phyloP scores from a whole-genome alignment of 176 grass and related monocot genomes.

The Oryza punctata region DNA sequence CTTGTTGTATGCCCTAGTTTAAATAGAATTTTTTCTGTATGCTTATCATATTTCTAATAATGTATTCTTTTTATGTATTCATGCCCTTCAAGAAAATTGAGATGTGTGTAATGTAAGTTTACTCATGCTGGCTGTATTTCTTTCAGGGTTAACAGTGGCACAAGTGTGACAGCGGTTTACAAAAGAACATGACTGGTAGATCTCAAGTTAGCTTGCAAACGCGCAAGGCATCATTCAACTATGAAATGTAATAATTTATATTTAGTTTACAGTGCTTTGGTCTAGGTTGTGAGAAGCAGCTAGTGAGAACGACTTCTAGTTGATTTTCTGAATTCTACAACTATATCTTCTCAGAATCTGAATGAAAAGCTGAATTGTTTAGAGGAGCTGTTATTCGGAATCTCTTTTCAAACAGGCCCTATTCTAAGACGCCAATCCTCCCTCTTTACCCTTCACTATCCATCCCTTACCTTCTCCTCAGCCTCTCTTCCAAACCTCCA shows the following conservation, averaged over 20 bases:
- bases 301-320: no score
- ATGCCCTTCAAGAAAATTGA: constrained; percentile 4
- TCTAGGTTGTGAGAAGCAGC: no score
- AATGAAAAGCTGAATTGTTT: no score
- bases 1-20: background rate
- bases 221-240: constrained; percentile 6
- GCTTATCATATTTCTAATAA: background rate
- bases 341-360: no score
- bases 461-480: constrained; percentile 30
- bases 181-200: background rate
- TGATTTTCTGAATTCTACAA: no score
- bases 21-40: background rate
- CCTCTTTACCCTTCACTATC: constrained; percentile 24
- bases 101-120: background rate
- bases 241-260: background rate
- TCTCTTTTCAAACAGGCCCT: no score
- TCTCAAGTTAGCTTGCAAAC: background rate
- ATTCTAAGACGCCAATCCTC: no score
- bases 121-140: constrained; percentile 4
- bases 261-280: constrained; percentile 5
- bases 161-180: constrained; percentile 3
- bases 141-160: constrained; percentile 27
- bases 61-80: background rate
- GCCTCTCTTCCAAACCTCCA: constrained; percentile 42
- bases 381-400: no score